A percentile compares a stretch with the other conserved stretches of the same genome.
Conservation (phyloP, 2,329 filamentous ascomycete genomes). For the Aspergillus sp. region DNA sequence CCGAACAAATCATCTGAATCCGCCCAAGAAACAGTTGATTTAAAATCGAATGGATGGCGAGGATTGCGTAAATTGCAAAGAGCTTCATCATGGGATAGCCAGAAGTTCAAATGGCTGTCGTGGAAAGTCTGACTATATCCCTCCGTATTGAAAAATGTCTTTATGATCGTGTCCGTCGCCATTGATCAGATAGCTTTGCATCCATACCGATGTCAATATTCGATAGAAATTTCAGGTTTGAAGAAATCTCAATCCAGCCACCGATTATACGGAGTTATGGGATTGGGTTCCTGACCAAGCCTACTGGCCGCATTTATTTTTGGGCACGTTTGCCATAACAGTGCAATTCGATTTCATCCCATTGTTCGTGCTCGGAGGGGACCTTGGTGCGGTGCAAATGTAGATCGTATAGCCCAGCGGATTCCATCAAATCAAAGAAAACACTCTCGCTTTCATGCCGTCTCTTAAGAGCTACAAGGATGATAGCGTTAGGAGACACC, state of each 20-base stretch:
- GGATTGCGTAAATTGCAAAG: neutral
- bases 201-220: neutral
- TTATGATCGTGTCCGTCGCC: neutral
- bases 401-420: constrained; percentile 34
- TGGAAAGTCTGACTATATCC: neutral
- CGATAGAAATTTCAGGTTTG: neutral
- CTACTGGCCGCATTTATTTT: neutral
- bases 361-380: constrained; percentile 37
- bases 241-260: neutral
- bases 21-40: neutral
- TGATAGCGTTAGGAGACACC: constrained; percentile 49
- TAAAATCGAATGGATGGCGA: neutral
- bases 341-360: constrained; percentile 40
- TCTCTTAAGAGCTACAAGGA: constrained; percentile 66
- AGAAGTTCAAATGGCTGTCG: constrained; percentile 1
- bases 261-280: neutral
- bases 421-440: constrained; percentile 63
- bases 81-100: constrained; percentile 3
- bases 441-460: constrained; percentile 65
- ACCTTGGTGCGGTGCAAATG: constrained; percentile 36
- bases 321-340: constrained; percentile 27
- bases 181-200: neutral
- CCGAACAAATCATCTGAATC: neutral
- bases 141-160: neutral
- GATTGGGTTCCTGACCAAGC: neutral